Evolutionary conservation across 83 land plant genomes (phyloP), one percentile per base, ranked within the genome.

Genomic region (Diphasiastrum complanatum): DNA sequence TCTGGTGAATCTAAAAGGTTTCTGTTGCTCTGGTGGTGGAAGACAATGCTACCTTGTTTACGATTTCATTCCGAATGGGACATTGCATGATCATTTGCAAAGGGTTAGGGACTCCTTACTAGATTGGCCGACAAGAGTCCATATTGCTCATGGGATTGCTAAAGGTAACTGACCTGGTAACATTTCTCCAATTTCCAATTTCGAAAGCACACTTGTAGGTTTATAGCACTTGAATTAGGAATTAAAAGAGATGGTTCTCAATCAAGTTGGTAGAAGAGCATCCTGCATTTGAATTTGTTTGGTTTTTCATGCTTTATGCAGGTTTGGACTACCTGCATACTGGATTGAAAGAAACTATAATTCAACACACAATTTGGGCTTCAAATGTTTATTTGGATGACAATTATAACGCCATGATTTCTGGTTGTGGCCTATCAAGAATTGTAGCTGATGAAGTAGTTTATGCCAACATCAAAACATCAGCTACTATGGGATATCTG

Each of bases 31-130:
- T 6, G 78, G 63, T 38, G 87, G 84, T 0, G 70, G 95, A 33
- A 83, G 81, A 0, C 96, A 92, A 63, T 92, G 97, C 57, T 92
- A 85, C 45, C 82, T 92, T 12, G 69, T 92, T 22, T 92, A 87
- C 61, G 91, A 81, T 56, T 88, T 78, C 36, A 80, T 78, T 14
- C 59, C 85, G 5, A 83, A 81, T 51, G 97, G 96, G n/a, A 83
- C 78, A 31, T 72, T 92, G 63, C 65, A 65, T 19, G 61, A 67
- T 23, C 91, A 66, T 60, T 75, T 92, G 22, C 82, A 92, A 66
- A 64, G 72, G 33, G 57, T 81, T 24, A 77, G 63, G 53, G 63
- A 35, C 14, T 55, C 26, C 2, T 46, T 74, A 22, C 85, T 88
- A 26, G 87, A 87, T 12, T 92, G 97, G 96, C 41, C 83, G 19